Conservation (phyloP, 805 yeast genomes). For the Candida maris region DNA sequence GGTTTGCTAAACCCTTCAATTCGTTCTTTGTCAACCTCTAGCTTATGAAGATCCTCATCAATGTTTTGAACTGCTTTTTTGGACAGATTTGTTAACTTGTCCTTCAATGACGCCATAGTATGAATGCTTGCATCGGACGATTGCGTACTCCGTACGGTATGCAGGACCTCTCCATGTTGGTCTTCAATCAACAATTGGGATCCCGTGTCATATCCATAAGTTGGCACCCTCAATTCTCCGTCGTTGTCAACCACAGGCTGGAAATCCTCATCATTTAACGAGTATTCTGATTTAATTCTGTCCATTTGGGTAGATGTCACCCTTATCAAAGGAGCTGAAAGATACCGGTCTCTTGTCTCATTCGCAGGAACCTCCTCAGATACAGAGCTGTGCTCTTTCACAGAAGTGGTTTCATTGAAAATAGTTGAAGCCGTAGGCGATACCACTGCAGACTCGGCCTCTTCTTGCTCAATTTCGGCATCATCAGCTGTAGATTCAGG, state of each 20-base stretch:
- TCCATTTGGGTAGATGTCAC: slow-evolving; percentile 12
- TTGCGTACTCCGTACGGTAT: slow-evolving; percentile 37
- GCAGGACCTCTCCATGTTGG: slow-evolving; percentile 75
- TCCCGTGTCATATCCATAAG: slow-evolving; percentile 67
- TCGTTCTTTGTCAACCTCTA: not conserved
- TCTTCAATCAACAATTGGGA: slow-evolving; percentile 71
- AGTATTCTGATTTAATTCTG: slow-evolving; percentile 16
- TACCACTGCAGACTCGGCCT: slow-evolving; percentile 1
- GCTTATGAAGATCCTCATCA: not conserved
- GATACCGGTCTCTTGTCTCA: not conserved
- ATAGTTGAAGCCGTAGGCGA: slow-evolving; percentile 15
- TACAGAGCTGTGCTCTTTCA: too few species aligned
- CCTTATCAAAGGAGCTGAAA: slow-evolving; percentile 6
- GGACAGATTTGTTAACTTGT: slow-evolving; percentile 4
- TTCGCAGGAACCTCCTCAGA: too few species aligned
- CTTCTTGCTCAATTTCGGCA: slow-evolving; percentile 8
- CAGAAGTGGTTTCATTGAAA: slow-evolving; percentile 4
- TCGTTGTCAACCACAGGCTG: slow-evolving; percentile 33
- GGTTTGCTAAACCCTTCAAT: slow-evolving; percentile 3
- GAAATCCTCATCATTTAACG: slow-evolving; percentile 21
- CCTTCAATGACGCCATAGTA: slow-evolving; percentile 17
- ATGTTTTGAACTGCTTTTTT: not conserved
- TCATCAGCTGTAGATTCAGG: slow-evolving; percentile 4
- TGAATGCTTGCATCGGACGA: slow-evolving; percentile 14
- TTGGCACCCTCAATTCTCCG: slow-evolving; percentile 31